Conservation (phyloP, 306 rosid genomes). For the Casuarina glauca region DNA sequence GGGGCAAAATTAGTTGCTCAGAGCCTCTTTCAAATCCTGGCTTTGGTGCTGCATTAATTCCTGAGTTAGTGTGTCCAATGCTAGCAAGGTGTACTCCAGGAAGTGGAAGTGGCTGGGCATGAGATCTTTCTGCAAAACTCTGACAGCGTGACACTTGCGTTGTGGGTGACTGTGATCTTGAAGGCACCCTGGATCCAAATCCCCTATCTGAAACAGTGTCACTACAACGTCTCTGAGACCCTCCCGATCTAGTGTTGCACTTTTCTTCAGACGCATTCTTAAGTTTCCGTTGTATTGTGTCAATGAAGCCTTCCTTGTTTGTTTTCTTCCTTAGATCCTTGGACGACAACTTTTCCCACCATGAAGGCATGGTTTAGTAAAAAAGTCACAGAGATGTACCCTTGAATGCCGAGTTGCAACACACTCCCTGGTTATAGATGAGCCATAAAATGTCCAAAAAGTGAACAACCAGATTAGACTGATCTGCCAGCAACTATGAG, state of each 20-base stretch:
- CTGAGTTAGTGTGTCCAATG: constrained; percentile 78
- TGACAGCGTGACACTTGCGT: constrained; percentile 86
- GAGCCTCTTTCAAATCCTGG: constrained; percentile 61
- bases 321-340: constrained; percentile 87
- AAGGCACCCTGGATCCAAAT: constrained; percentile 56
- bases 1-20: constrained; percentile 63
- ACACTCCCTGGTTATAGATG: constrained; percentile 27
- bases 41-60: constrained; percentile 67
- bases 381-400: constrained; percentile 19
- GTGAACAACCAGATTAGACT: constrained; percentile 25
- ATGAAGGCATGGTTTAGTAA: constrained; percentile 62
- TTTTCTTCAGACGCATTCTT: constrained; percentile 74
- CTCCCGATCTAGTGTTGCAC: constrained; percentile 59
- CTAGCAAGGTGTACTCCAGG: constrained; percentile 68
- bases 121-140: constrained; percentile 88
- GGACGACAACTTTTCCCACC: constrained; percentile 93
- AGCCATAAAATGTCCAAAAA: constrained; percentile 29
- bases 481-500: constrained; percentile 21
- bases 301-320: constrained; percentile 75
- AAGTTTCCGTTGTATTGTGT: constrained; percentile 71
- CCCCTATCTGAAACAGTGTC: constrained; percentile 86
- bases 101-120: constrained; percentile 93
- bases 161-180: constrained; percentile 91
- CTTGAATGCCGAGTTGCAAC: constrained; percentile 18
- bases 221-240: constrained; percentile 56